phyloP scores from a whole-genome alignment of 495 filamentous ascomycete species.

The Astrocystis sublimbata region DNA sequence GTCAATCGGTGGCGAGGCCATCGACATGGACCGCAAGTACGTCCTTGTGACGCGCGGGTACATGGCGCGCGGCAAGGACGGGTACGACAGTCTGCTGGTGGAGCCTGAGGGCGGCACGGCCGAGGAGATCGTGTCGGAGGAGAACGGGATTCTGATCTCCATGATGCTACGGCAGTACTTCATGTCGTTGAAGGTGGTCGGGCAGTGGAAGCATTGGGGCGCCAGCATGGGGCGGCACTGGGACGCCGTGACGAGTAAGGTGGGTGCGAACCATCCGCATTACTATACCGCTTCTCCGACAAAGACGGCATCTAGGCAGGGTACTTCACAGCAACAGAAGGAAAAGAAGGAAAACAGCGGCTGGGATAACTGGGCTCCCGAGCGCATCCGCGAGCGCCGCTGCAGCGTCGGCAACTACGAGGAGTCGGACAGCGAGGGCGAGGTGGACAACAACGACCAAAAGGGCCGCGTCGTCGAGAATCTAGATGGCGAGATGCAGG shows the following conservation, averaged over 20 bases:
- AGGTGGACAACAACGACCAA: constrained; percentile 27
- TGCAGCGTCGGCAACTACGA: constrained; percentile 32
- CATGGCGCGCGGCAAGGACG: constrained; percentile 86
- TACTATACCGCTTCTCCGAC: constrained; percentile 36
- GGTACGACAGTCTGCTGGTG: constrained; percentile 71
- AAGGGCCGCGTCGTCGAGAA: constrained; percentile 27
- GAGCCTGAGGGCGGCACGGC: constrained; percentile 69
- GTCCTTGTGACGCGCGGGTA: constrained; percentile 75
- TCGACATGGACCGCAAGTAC: constrained; percentile 64
- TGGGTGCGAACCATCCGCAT: constrained; percentile 45
- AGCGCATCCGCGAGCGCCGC: constrained; percentile 45
- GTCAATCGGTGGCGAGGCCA: constrained; percentile 57
- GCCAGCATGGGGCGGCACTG: constrained; percentile 60
- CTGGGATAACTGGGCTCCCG: constrained; percentile 45
- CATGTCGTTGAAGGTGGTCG: constrained; percentile 74
- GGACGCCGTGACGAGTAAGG: constrained; percentile 55
- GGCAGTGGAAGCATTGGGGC: constrained; percentile 71
- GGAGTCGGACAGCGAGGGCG: constrained; percentile 34
- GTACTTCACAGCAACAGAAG: too few relatives aligned
- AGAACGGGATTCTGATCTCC: constrained; percentile 81
- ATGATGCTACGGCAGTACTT: constrained; percentile 88
- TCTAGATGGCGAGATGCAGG: constrained; percentile 40
- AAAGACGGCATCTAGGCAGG: constrained; percentile 30
- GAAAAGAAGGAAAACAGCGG: constrained; percentile 26
- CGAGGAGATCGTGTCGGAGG: constrained; percentile 77